Percentiles rank a stretch among this genome's conserved stretches.
phyloP scores from a whole-genome alignment of 768 basidiomycete species.

The Crucibulum laeve region DNA sequence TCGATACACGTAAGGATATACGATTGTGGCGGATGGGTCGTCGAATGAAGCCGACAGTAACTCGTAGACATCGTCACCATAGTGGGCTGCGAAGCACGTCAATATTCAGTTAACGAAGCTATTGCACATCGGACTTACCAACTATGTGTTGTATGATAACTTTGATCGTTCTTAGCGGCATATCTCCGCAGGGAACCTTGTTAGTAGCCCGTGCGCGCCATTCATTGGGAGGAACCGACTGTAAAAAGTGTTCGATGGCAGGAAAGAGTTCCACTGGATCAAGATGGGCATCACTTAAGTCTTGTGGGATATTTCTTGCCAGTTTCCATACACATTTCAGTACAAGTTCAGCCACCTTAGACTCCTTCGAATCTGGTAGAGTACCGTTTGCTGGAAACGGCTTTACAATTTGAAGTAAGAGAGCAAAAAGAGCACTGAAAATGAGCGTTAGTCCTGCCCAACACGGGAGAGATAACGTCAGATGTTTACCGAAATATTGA shows the following conservation, averaged over 20 bases:
- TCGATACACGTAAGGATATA: conserved; percentile 92
- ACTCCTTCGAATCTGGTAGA: conserved; percentile 69
- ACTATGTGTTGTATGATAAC: conserved; percentile 97
- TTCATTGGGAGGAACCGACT: conserved; percentile 91
- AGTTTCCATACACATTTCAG: conserved; percentile 98
- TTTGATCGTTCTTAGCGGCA: conserved; percentile 97
- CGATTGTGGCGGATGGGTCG: conserved; percentile 95
- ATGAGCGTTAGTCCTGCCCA: conserved; percentile 7
- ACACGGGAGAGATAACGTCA: conserved; percentile 1
- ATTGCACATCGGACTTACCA: conserved; percentile 49
- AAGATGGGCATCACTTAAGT: conserved; percentile 73
- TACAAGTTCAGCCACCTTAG: conserved; percentile 88
- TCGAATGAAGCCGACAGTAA: conserved; percentile 87
- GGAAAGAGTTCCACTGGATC: conserved; percentile 88
- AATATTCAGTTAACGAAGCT: neutral
- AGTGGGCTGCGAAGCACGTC: conserved; percentile 51
- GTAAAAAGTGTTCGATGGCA: conserved; percentile 90
- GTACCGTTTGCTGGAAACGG: conserved; percentile 79
- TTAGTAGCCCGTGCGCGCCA: conserved; percentile 91
- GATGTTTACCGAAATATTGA: conserved; percentile 76
- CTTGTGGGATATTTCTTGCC: conserved; percentile 90
- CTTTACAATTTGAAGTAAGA: conserved; percentile 79
- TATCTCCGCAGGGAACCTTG: conserved; percentile 92
- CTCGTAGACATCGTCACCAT: conserved; percentile 89
- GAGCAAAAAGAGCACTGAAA: conserved; percentile 67